A percentile compares a stretch with the other conserved stretches of the same genome.
Evolutionary conservation across 2,329 filamentous ascomycete genomes (phyloP).

Genomic region (Thermoascus crustaceus): DNA sequence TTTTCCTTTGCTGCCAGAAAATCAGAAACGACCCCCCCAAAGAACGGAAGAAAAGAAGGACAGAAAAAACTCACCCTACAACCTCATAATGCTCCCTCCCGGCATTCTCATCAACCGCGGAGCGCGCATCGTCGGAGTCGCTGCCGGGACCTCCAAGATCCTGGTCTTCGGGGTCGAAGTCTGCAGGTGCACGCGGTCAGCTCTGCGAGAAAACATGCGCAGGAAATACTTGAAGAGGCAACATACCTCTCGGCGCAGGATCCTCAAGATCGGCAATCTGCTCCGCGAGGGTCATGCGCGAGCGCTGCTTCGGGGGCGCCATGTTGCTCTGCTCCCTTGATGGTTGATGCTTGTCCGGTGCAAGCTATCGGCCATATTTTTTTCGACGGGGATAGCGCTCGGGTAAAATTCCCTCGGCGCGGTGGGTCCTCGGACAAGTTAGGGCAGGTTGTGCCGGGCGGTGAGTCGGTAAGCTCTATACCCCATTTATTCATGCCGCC

Average conservation of each 20-base stretch:
- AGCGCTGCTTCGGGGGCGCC: conserved; percentile 40
- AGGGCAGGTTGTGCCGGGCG: conserved; percentile 7
- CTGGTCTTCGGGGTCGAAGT: conserved; percentile 70
- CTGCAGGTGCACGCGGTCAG: conserved; percentile 38
- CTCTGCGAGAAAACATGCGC: not conserved
- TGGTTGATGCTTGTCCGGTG: not conserved
- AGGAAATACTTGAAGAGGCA: no score
- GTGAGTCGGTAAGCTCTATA: conserved; percentile 1
- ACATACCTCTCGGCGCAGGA: conserved; percentile 52
- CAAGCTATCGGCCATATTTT: conserved; percentile 8
- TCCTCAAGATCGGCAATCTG: conserved; percentile 57
- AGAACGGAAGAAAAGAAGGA: not conserved
- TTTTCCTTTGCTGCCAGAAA: conserved; percentile 62
- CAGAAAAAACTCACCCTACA: conserved; percentile 51
- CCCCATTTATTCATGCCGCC: no score
- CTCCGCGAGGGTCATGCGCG: conserved; percentile 46
- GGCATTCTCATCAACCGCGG: conserved; percentile 37
- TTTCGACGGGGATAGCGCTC: conserved; percentile 5
- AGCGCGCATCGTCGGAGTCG: conserved; percentile 47
- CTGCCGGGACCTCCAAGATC: conserved; percentile 49
- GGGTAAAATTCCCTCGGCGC: conserved; percentile 9
- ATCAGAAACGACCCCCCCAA: conserved; percentile 1
- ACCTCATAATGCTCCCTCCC: conserved; percentile 81
- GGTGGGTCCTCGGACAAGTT: not conserved
- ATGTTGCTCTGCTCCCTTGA: conserved; percentile 12